These are phyloP conservation scores for Cyclostephanos invisitatus DNA, from an alignment of 108 stramenopile species.

Conservation along the genomic window DNA sequence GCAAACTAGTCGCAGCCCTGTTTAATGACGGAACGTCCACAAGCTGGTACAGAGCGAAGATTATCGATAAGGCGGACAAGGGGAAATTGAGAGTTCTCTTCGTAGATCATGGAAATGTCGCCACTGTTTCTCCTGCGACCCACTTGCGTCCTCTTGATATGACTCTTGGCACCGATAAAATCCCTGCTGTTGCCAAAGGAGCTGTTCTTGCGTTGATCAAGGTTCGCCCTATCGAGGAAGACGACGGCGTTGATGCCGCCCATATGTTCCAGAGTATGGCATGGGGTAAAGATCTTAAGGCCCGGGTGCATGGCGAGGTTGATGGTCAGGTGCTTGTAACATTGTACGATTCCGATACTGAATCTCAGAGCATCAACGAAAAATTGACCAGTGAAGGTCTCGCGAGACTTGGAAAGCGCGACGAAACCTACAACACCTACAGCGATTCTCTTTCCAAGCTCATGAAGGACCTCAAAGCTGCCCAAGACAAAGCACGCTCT, in stretches of 20 bases:
- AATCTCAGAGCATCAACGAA: constrained; percentile 73
- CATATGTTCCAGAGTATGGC: constrained; percentile 69
- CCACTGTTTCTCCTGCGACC: constrained; percentile 67
- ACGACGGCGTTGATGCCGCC: constrained; percentile 89
- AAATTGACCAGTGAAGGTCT: constrained; percentile 69
- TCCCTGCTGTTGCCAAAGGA: constrained; percentile 86
- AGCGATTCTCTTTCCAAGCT: constrained; percentile 58
- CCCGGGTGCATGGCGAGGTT: constrained; percentile 64
- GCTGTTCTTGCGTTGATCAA: constrained; percentile 74
- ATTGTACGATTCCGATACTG: constrained; percentile 50
- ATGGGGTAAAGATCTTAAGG: constrained; percentile 83
- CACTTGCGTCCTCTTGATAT: constrained; percentile 89
- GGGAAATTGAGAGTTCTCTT: constrained; percentile 81
- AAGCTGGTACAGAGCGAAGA: constrained; percentile 96
- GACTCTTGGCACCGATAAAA: constrained; percentile 66
- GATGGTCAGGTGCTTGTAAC: constrained; percentile 69
- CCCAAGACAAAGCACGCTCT: constrained; percentile 74
- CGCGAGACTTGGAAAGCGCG: constrained; percentile 67
- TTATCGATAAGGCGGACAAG: constrained; percentile 64
- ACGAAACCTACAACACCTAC: constrained; percentile 48
- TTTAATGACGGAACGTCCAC: constrained; percentile 94
- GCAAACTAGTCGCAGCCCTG: constrained; percentile 89
- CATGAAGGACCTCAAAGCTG: constrained; percentile 59
- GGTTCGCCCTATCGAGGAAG: constrained; percentile 69
- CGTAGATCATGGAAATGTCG: constrained; percentile 97